A percentile compares a stretch with the other conserved stretches of the same genome.
phyloP scores from a whole-genome alignment of 2,329 filamentous ascomycete genomes.

The Epichloe gansuensis region DNA sequence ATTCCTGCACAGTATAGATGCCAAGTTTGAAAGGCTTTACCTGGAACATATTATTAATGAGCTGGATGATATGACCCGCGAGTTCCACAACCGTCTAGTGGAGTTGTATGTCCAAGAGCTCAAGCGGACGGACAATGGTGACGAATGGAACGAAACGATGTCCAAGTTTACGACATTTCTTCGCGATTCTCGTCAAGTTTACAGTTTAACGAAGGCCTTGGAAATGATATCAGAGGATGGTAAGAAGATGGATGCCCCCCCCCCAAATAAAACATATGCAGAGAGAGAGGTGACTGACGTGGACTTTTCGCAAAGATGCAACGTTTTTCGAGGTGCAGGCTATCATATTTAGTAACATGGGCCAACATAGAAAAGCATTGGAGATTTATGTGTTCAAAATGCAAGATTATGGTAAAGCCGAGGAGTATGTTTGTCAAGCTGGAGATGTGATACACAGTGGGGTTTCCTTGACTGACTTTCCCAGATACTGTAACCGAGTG shows the following conservation, averaged over 20 bases:
- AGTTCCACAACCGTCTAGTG: constrained; percentile 76
- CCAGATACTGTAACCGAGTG: constrained; percentile 76
- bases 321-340: constrained; percentile 82
- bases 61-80: constrained; percentile 68
- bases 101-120: constrained; percentile 53
- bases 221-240: constrained; percentile 66
- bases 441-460: background rate
- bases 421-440: constrained; percentile 52
- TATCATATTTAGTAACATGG: constrained; percentile 87
- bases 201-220: constrained; percentile 69
- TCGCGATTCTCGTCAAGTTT: constrained; percentile 56
- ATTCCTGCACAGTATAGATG: constrained; percentile 60
- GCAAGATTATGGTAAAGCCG: constrained; percentile 73
- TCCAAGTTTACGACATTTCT: constrained; percentile 62
- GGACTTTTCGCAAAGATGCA: constrained; percentile 42
- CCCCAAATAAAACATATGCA: background rate
- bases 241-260: constrained; percentile 26
- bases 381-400: constrained; percentile 96
- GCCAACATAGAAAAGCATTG: constrained; percentile 87
- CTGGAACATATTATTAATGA: constrained; percentile 85
- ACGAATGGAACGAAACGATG: constrained; percentile 45
- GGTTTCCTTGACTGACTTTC: constrained; percentile 10
- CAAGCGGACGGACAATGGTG: constrained; percentile 27
- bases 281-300: constrained; percentile 5
- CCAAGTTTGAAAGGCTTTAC: constrained; percentile 63